phyloP scores from a whole-genome alignment of 2,329 filamentous ascomycete species.

The Colletotrichum sp. region DNA sequence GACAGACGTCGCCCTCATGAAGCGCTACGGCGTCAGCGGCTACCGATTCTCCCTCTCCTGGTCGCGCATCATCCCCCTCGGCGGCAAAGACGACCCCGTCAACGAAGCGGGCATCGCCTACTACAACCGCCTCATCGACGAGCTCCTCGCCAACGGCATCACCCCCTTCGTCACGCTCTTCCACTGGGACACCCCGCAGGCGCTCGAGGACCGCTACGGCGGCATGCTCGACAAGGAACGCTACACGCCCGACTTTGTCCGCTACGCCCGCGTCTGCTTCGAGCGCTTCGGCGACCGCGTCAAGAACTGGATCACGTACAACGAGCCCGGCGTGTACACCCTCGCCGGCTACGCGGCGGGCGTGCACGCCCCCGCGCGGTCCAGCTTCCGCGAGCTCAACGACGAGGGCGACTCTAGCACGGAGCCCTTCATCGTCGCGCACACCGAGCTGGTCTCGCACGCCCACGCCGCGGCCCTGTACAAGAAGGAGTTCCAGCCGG shows the following conservation, averaged over 20 bases:
- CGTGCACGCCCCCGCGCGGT: constrained; percentile 34
- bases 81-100: constrained; percentile 65
- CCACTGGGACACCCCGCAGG: constrained; percentile 69
- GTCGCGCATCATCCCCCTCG: constrained; percentile 68
- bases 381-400: constrained; percentile 32
- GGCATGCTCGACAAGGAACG: constrained; percentile 66
- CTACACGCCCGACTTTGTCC: constrained; percentile 63
- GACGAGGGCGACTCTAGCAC: constrained; percentile 34
- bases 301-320: constrained; percentile 60
- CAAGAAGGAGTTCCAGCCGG: constrained; percentile 39
- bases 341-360: constrained; percentile 38
- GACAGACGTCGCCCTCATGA: constrained; percentile 64
- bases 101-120: constrained; percentile 64
- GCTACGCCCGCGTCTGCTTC: constrained; percentile 64
- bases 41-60: constrained; percentile 70
- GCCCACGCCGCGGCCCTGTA: constrained; percentile 40
- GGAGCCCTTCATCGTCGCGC: constrained; percentile 41
- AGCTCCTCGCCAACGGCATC: constrained; percentile 60
- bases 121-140: constrained; percentile 65
- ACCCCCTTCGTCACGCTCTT: constrained; percentile 66
- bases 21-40: constrained; percentile 60
- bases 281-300: constrained; percentile 60
- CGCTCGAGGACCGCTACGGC: constrained; percentile 62
- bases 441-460: constrained; percentile 43
- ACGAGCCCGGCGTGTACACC: constrained; percentile 36